Evolutionary conservation across 2,329 filamentous ascomycete species (phyloP).

Genomic region (Teratosphaeria gauchensis): DNA sequence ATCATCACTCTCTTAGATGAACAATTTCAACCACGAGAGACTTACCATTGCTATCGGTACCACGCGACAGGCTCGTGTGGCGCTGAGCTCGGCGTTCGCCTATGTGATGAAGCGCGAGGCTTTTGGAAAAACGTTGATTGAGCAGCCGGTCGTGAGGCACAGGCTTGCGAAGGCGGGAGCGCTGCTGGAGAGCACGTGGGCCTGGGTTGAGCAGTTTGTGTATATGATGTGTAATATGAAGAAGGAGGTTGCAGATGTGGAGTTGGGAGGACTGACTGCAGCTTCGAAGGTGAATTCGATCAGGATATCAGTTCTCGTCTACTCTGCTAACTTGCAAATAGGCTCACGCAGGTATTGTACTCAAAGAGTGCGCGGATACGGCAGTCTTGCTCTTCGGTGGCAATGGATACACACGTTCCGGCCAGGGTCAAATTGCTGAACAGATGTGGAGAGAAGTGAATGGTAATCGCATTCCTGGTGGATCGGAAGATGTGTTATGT

Average conservation of each 20-base stretch:
- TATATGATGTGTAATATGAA: constrained; percentile 57
- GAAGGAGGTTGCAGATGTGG: constrained; percentile 49
- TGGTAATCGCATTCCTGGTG: constrained; percentile 35
- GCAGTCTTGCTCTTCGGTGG: constrained; percentile 65
- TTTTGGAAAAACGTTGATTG: constrained; percentile 59
- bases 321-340: background rate
- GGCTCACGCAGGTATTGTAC: constrained; percentile 59
- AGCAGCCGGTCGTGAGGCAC: constrained; percentile 65
- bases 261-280: constrained; percentile 63
- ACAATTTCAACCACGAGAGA: constrained; percentile 67
- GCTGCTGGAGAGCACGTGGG: constrained; percentile 58
- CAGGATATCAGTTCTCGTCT: background rate
- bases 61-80: constrained; percentile 53
- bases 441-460: constrained; percentile 40
- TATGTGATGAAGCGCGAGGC: constrained; percentile 58
- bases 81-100: constrained; percentile 49
- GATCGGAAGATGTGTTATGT: constrained; percentile 59
- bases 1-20: constrained; percentile 5
- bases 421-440: constrained; percentile 62
- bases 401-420: constrained; percentile 59
- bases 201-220: constrained; percentile 63
- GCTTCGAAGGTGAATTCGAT: constrained; percentile 46
- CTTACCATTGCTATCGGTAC: constrained; percentile 56
- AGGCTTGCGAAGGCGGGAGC: constrained; percentile 62
- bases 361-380: constrained; percentile 61